A percentile compares a stretch with the other conserved stretches of the same genome.
phyloP scores from a whole-genome alignment of 371 early-diverging fungal genomes.

The Circinella minor region DNA sequence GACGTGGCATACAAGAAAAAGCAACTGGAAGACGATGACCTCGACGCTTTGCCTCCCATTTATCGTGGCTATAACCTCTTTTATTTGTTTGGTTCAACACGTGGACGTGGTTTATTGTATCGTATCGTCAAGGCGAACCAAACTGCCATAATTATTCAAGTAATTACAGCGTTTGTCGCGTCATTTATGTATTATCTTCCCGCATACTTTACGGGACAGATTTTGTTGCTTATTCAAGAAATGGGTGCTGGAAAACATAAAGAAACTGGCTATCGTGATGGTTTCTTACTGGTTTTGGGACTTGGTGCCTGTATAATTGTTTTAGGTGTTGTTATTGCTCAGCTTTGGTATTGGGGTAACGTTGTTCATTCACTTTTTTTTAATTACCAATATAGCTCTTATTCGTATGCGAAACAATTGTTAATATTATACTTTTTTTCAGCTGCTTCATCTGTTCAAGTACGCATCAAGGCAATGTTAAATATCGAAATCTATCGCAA shows the following conservation, averaged over 20 bases:
- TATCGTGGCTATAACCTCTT: conserved; percentile 44
- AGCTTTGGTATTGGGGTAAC: conserved; percentile 58
- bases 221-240: conserved; percentile 38
- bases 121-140: conserved; percentile 37
- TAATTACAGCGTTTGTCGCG: conserved; percentile 28
- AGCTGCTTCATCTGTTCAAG: conserved; percentile 46
- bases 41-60: conserved; percentile 35
- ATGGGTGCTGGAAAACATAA: conserved; percentile 25
- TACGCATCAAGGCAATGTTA: conserved; percentile 52
- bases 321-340: conserved; percentile 45
- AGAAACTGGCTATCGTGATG: conserved; percentile 25
- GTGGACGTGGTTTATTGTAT: conserved; percentile 27
- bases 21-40: conserved; percentile 38
- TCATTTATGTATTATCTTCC: conserved; percentile 40
- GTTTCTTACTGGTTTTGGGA: conserved; percentile 47
- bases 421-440: neutral
- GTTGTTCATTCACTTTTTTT: neutral
- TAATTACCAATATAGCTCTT: neutral
- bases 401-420: no score
- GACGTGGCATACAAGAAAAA: conserved; percentile 31
- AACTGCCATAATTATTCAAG: conserved; percentile 30
- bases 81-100: conserved; percentile 30
- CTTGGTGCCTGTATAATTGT: conserved; percentile 45
- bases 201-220: conserved; percentile 42
- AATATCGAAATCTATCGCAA: conserved; percentile 66